A percentile compares a stretch with the other conserved stretches of the same genome.
Evolutionary conservation across 306 rosid species (phyloP).

Genomic region (Urtica urens): DNA sequence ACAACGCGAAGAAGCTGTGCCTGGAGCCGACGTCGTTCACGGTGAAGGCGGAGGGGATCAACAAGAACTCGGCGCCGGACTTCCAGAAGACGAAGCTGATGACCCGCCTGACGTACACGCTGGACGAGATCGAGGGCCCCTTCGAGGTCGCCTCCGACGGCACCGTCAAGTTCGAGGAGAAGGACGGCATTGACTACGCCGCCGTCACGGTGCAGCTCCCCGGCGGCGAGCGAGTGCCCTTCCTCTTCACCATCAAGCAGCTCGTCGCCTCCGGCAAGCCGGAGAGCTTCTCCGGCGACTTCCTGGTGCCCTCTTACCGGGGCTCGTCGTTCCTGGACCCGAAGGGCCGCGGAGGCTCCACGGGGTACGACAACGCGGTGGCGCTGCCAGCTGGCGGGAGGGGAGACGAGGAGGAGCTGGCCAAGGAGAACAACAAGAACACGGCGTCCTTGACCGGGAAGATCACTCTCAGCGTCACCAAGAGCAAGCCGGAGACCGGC

Average conservation of each 20-base stretch:
- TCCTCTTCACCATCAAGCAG: constrained; percentile 90
- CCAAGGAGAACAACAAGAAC: constrained; percentile 69
- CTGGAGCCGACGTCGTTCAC: constrained; percentile 95
- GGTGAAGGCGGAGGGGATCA: constrained; percentile 73
- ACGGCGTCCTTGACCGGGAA: constrained; percentile 64
- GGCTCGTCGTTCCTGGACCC: constrained; percentile 97
- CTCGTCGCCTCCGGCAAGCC: constrained; percentile 92
- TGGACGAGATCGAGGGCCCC: constrained; percentile 93
- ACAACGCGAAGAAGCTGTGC: constrained; percentile 68
- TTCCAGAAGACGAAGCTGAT: constrained; percentile 97
- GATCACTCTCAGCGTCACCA: constrained; percentile 70
- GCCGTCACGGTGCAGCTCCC: constrained; percentile 87
- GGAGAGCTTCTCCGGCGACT: constrained; percentile 49
- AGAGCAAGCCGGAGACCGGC: constrained; percentile 82
- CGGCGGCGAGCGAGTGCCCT: constrained; percentile 89
- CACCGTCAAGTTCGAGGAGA: constrained; percentile 66
- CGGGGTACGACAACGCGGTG: constrained; percentile 82
- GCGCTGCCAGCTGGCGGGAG: constrained; percentile 91
- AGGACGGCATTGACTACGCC: constrained; percentile 85
- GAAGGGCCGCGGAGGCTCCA: constrained; percentile 92
- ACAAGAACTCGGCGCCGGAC: constrained; percentile 71
- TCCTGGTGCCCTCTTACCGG: constrained; percentile 81
- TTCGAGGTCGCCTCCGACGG: constrained; percentile 69
- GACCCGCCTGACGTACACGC: constrained; percentile 95
- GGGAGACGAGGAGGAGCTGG: constrained; percentile 90